Evolutionary conservation across 1,139 yeast species (phyloP).

Genomic region (Debaryomyces fabryi): DNA sequence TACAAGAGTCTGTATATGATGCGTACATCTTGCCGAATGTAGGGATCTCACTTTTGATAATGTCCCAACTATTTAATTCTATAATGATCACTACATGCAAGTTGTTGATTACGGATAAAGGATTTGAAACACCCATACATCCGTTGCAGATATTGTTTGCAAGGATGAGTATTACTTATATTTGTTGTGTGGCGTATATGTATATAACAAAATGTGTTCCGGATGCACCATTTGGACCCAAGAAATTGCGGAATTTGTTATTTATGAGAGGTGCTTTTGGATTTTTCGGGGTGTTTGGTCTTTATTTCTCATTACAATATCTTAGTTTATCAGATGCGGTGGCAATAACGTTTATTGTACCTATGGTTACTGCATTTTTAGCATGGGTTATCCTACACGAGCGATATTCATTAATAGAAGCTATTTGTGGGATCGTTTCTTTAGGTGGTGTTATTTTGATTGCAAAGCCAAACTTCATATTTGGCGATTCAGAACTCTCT

Average conservation of each 20-base stretch:
- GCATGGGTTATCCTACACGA: conserved; percentile 74
- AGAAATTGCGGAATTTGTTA: conserved; percentile 54
- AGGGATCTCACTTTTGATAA: conserved; percentile 48
- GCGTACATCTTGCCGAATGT: conserved; percentile 23
- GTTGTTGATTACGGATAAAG: conserved; percentile 64
- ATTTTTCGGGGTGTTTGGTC: conserved; percentile 75
- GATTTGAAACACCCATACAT: conserved; percentile 58
- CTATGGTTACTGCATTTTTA: conserved; percentile 73
- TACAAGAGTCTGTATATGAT: conserved; percentile 5
- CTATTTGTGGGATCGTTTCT: conserved; percentile 67
- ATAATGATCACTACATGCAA: conserved; percentile 78
- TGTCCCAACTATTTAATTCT: conserved; percentile 72
- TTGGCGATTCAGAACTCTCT: conserved; percentile 48
- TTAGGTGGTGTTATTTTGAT: conserved; percentile 76
- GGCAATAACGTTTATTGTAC: conserved; percentile 76
- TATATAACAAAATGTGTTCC: conserved; percentile 49
- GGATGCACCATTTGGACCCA: conserved; percentile 75
- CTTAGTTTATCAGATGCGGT: conserved; percentile 76
- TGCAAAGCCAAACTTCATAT: conserved; percentile 78
- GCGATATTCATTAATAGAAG: conserved; percentile 67
- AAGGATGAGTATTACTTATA: conserved; percentile 73
- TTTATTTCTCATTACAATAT: conserved; percentile 74
- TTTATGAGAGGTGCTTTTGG: conserved; percentile 73
- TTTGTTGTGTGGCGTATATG: conserved; percentile 60
- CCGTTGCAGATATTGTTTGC: conserved; percentile 77